These are phyloP conservation scores for Chaetomium sp. DNA, from an alignment of 2,329 filamentous ascomycete genomes.

Conservation along the genomic window DNA sequence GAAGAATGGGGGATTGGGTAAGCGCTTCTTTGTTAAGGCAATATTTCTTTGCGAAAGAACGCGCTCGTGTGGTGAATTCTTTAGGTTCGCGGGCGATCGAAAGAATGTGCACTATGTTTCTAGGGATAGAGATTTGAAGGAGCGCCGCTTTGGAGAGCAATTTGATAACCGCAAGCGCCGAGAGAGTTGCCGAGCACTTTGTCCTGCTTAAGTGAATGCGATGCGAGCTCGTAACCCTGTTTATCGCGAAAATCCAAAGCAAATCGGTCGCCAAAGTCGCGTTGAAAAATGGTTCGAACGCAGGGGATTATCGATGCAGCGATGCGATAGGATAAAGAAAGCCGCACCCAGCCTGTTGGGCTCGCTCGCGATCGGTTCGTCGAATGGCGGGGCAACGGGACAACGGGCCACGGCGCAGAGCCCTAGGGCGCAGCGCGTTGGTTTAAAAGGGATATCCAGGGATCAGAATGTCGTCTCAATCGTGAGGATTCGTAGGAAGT, in stretches of 20 bases:
- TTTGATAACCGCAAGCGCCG: neutral
- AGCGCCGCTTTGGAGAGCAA: neutral
- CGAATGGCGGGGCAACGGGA: constrained; percentile 19
- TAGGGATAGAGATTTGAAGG: neutral
- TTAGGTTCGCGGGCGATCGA: neutral
- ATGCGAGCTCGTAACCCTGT: neutral
- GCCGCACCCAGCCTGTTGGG: neutral
- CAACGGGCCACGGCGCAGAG: neutral
- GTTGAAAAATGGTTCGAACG: neutral
- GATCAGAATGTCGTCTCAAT: constrained; percentile 9
- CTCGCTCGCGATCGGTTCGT: constrained; percentile 2
- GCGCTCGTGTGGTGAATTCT: neutral
- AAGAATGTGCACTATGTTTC: neutral
- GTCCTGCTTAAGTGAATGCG: neutral
- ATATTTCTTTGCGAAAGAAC: neutral
- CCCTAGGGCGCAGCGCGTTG: neutral
- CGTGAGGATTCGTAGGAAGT: neutral
- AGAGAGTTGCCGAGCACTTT: neutral
- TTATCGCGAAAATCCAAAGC: too few species aligned
- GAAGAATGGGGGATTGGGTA: neutral
- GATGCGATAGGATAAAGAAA: neutral
- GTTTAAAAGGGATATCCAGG: neutral
- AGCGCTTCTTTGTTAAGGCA: neutral
- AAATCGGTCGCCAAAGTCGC: too few species aligned
- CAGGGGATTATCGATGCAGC: neutral